Conservation (phyloP, 1,139 yeast species). For the Magnusiomyces suaveolens region DNA sequence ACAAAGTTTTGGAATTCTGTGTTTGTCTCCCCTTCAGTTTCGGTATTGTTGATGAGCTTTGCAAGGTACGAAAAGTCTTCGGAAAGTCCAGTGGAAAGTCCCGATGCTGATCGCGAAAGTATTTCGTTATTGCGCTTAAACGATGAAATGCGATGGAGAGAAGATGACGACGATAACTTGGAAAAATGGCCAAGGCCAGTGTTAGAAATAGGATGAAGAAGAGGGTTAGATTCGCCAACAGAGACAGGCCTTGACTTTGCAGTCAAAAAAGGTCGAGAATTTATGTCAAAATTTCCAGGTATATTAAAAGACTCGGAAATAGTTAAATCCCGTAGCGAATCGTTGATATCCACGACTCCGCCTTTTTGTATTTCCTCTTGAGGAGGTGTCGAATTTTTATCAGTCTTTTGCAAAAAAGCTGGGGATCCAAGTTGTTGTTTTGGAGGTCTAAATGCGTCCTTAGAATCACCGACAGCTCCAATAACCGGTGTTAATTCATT, state of each 20-base stretch:
- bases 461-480: too few relatives aligned
- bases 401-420: not conserved
- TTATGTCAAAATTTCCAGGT: not conserved
- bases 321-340: not conserved
- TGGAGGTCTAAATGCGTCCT: too few relatives aligned
- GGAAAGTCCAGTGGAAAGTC: conserved; percentile 1
- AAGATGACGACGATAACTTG: not conserved
- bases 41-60: conserved; percentile 2
- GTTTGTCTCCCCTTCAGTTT: too few relatives aligned
- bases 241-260: not conserved
- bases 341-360: too few relatives aligned
- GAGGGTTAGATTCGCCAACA: not conserved
- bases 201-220: not conserved
- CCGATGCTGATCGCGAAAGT: conserved; percentile 5
- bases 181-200: not conserved
- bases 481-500: too few relatives aligned
- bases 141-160: not conserved
- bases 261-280: too few relatives aligned
- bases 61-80: conserved; percentile 14
- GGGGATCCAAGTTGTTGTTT: not conserved
- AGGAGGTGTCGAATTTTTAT: too few relatives aligned
- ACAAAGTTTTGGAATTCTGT: too few relatives aligned
- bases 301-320: not conserved
- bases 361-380: too few relatives aligned
- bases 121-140: not conserved